These are phyloP conservation scores for Agrocybe chaxingu DNA, from an alignment of 768 basidiomycete species.

Conservation along the genomic window DNA sequence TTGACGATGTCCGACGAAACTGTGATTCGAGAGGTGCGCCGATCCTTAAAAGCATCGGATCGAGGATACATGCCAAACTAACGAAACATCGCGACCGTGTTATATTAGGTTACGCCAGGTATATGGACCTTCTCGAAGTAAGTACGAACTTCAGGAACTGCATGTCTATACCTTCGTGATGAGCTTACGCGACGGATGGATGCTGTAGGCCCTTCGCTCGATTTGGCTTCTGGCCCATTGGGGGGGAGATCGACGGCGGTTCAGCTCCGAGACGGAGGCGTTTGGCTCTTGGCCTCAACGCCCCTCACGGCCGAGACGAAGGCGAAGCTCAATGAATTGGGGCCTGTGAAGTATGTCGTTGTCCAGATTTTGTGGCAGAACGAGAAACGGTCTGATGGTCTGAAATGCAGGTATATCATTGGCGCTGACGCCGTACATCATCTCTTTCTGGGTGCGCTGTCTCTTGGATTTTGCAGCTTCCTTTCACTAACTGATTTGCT, in stretches of 20 bases:
- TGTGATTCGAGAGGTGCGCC: constrained; percentile 36
- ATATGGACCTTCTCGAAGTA: constrained; percentile 69
- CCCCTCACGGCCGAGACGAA: constrained; percentile 67
- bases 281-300: constrained; percentile 84
- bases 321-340: constrained; percentile 55
- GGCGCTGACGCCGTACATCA: constrained; percentile 58
- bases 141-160: constrained; percentile 5
- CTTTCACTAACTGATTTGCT: background rate
- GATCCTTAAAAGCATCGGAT: background rate
- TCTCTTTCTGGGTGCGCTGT: constrained; percentile 48
- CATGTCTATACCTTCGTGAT: background rate
- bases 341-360: constrained; percentile 55
- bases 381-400: background rate
- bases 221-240: constrained; percentile 66
- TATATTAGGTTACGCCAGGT: constrained; percentile 40
- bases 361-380: background rate
- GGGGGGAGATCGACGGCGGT: constrained; percentile 82
- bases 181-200: background rate
- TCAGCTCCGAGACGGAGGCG: constrained; percentile 59
- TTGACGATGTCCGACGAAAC: constrained; percentile 27
- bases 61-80: background rate
- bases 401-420: constrained; percentile 47
- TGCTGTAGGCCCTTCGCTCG: constrained; percentile 60
- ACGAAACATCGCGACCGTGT: background rate
- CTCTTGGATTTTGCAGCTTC: background rate